phyloP scores from a whole-genome alignment of 805 yeast species.

The Nakazawaea ishiwadae region DNA sequence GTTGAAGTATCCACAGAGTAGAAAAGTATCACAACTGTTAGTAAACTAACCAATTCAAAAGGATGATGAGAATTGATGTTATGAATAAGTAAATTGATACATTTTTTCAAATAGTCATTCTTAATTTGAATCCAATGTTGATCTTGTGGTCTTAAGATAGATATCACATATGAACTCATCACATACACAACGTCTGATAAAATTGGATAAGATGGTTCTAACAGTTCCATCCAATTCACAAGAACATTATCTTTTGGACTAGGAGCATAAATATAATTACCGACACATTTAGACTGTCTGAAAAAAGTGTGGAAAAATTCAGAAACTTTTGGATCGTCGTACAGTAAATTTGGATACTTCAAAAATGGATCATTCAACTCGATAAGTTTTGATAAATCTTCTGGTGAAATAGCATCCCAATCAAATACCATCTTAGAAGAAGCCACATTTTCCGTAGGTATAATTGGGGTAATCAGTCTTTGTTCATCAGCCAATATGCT shows the following conservation, averaged over 20 bases:
- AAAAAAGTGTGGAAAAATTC: constrained; percentile 7
- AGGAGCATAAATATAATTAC: constrained; percentile 9
- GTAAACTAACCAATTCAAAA: constrained; percentile 8
- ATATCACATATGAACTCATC: constrained; percentile 3
- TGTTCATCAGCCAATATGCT: constrained; percentile 3
- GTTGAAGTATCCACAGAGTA: constrained; percentile 12
- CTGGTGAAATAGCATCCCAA: constrained; percentile 9
- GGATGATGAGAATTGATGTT: constrained; percentile 12
- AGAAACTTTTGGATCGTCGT: constrained; percentile 12
- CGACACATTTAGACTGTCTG: constrained; percentile 11
- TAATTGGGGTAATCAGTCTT: constrained; percentile 6
- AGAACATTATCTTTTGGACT: constrained; percentile 4
- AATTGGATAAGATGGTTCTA: constrained; percentile 9
- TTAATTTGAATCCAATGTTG: constrained; percentile 9
- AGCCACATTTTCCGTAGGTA: constrained; percentile 6
- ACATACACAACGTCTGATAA: constrained; percentile 8
- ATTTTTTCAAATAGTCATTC: constrained; percentile 10
- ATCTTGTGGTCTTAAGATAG: constrained; percentile 7
- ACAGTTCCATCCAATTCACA: constrained; percentile 7
- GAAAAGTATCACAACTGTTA: constrained; percentile 10
- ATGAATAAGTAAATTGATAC: constrained; percentile 6
- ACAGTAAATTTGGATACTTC: constrained; percentile 2
- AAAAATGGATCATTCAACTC: constrained; percentile 11
- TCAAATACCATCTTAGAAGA: background rate
- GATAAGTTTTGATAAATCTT: constrained; percentile 10